Evolutionary conservation across 23 red algal genomes (phyloP).

Genomic region (Gracilaria domingensis): DNA sequence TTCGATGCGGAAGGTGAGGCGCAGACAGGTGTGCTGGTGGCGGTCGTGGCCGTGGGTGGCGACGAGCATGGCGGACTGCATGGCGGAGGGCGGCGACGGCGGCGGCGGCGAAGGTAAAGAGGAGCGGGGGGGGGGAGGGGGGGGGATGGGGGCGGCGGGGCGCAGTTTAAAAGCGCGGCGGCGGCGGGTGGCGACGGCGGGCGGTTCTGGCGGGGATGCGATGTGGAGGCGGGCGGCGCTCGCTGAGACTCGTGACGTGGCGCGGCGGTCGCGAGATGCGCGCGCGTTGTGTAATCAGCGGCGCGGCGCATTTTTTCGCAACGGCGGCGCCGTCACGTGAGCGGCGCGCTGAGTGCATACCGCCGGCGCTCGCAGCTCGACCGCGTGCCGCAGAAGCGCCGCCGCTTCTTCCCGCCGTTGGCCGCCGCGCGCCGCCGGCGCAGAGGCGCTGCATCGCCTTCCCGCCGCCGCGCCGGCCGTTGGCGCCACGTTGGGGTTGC

Average conservation of each 20-base stretch:
- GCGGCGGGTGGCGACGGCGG: conserved; percentile 1
- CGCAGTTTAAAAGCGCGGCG: not conserved
- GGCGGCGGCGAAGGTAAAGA: not conserved
- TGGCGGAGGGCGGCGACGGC: not conserved
- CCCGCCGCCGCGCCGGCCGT: too few relatives aligned
- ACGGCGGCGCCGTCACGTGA: not conserved
- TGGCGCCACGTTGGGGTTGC: conserved; percentile 8
- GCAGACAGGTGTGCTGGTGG: conserved; percentile 9
- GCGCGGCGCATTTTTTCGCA: not conserved
- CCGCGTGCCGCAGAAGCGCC: not conserved
- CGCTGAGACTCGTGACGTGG: conserved; percentile 51
- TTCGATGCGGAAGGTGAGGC: conserved; percentile 3
- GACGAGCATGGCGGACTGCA: not conserved
- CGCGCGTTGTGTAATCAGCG: conserved; percentile 8
- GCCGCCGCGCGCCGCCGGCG: not conserved
- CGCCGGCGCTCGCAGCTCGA: not conserved
- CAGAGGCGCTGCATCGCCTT: too few relatives aligned
- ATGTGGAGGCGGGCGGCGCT: not conserved
- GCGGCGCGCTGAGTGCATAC: not conserved
- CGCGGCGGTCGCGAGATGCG: conserved; percentile 7
- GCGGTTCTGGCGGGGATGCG: not conserved
- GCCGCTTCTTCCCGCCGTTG: not conserved
- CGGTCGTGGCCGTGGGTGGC: not conserved
- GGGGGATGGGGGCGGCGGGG: not conserved
- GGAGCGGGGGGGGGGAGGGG: not conserved